Percentiles rank a stretch among this genome's conserved stretches.
Conservation (phyloP, 106 monocot genomes). For the Dioscorea zingiberensis region DNA sequence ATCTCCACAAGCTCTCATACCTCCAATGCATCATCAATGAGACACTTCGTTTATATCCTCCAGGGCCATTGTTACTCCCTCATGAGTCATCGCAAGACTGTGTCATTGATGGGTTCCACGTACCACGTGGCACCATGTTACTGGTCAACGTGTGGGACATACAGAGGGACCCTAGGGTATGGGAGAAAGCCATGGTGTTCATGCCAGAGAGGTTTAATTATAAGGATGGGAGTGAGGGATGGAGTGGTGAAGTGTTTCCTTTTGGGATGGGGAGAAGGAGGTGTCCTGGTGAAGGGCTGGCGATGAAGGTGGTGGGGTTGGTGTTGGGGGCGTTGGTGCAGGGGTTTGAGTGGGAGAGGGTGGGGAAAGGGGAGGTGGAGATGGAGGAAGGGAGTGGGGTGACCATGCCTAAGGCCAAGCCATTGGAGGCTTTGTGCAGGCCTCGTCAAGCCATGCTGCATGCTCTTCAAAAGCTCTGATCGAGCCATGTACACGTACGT, state of each 20-base stretch:
- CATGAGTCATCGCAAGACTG: conserved; percentile 34
- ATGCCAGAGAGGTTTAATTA: conserved; percentile 46
- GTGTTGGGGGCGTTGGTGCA: conserved; percentile 40
- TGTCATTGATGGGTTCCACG: conserved; percentile 12
- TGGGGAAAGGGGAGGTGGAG: conserved; percentile 32
- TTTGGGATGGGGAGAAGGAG: conserved; percentile 53
- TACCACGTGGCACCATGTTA: conserved; percentile 27
- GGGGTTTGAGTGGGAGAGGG: conserved; percentile 53
- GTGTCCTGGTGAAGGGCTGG: conserved; percentile 51
- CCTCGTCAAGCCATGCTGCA: too few species aligned
- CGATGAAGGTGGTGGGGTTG: conserved; percentile 20
- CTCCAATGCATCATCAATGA: conserved; percentile 20
- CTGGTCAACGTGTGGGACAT: conserved; percentile 35
- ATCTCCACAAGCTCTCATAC: conserved; percentile 16
- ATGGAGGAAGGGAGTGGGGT: conserved; percentile 38
- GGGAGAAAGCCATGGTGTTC: conserved; percentile 32
- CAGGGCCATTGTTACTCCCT: conserved; percentile 26
- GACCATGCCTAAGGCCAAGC: conserved; percentile 26
- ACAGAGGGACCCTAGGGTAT: conserved; percentile 33
- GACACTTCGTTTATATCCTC: conserved; percentile 37
- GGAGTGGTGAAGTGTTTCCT: conserved; percentile 9
- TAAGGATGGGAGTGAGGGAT: background rate
- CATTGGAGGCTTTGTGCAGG: conserved; percentile 25
- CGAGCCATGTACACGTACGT: too few species aligned
- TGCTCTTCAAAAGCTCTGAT: too few species aligned